Evolutionary conservation across 805 yeast species (phyloP).

Genomic region (Cyberlindnera suaveolens): DNA sequence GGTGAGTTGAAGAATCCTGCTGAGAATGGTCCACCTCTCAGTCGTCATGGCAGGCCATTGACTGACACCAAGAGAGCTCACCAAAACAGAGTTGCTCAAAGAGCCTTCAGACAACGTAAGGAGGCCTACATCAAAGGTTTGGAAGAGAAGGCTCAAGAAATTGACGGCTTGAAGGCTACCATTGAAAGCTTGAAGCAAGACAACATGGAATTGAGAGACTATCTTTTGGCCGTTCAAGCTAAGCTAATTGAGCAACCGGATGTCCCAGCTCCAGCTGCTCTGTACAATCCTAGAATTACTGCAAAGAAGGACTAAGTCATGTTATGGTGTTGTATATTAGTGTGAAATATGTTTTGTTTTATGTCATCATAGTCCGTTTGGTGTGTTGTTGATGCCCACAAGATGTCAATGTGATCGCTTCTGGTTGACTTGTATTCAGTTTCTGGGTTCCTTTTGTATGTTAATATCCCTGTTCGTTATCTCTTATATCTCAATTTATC

Average conservation of each 20-base stretch:
- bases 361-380: neutral
- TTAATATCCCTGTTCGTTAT: too few relatives aligned
- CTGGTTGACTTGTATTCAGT: too few relatives aligned
- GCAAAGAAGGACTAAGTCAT: constrained; percentile 7
- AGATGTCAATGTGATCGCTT: too few relatives aligned
- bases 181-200: constrained; percentile 65
- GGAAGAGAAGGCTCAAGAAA: constrained; percentile 62
- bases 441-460: too few relatives aligned
- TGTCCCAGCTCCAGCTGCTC: constrained; percentile 35
- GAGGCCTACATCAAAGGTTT: constrained; percentile 77
- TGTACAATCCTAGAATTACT: constrained; percentile 17
- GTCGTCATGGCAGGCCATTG: constrained; percentile 31
- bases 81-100: constrained; percentile 88
- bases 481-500: too few relatives aligned
- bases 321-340: neutral
- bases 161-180: constrained; percentile 54
- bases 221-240: constrained; percentile 63
- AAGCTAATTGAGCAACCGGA: constrained; percentile 48
- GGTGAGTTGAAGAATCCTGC: constrained; percentile 5
- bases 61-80: constrained; percentile 78
- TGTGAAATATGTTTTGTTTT: neutral
- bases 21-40: constrained; percentile 5
- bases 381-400: neutral
- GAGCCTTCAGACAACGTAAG: constrained; percentile 82
- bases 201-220: constrained; percentile 65